These are phyloP conservation scores for Clitoria ternatea DNA, from an alignment of 306 rosid species.

Conservation along the genomic window DNA sequence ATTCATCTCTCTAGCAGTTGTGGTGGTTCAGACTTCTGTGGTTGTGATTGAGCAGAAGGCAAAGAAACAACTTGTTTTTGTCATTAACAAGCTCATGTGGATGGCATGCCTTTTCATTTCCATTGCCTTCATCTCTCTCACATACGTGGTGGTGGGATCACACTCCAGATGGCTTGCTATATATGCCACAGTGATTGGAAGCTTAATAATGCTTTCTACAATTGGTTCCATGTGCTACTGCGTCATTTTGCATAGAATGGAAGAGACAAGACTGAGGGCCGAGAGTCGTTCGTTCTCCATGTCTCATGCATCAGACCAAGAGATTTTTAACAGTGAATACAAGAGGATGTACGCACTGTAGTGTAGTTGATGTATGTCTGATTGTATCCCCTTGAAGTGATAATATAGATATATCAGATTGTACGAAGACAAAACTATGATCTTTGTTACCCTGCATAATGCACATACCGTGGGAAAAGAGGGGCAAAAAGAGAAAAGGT, in stretches of 20 bases:
- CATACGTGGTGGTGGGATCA: slow-evolving; percentile 85
- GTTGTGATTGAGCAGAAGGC: slow-evolving; percentile 92
- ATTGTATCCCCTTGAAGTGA: neutral
- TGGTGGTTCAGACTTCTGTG: slow-evolving; percentile 93
- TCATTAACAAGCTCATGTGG: slow-evolving; percentile 99
- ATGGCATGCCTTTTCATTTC: slow-evolving; percentile 94
- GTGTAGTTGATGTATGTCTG: neutral
- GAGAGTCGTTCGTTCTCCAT: slow-evolving; percentile 72
- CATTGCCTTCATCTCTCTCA: slow-evolving; percentile 82
- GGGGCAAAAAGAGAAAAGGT: neutral
- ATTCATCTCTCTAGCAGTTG: slow-evolving; percentile 95
- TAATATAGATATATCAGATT: neutral
- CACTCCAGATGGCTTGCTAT: slow-evolving; percentile 81
- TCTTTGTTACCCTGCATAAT: neutral
- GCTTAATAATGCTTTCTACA: slow-evolving; percentile 88
- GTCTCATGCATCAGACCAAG: slow-evolving; percentile 76
- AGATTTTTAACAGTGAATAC: slow-evolving; percentile 76
- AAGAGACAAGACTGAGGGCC: slow-evolving; percentile 62
- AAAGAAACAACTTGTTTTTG: slow-evolving; percentile 89
- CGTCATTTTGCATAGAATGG: slow-evolving; percentile 79
- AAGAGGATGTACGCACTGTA: slow-evolving; percentile 94
- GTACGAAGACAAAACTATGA: neutral
- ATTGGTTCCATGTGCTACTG: slow-evolving; percentile 98
- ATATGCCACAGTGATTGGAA: slow-evolving; percentile 73
- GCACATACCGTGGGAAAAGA: neutral